phyloP scores from a whole-genome alignment of 352 stramenopile species.

The Phytophthora sojae region DNA sequence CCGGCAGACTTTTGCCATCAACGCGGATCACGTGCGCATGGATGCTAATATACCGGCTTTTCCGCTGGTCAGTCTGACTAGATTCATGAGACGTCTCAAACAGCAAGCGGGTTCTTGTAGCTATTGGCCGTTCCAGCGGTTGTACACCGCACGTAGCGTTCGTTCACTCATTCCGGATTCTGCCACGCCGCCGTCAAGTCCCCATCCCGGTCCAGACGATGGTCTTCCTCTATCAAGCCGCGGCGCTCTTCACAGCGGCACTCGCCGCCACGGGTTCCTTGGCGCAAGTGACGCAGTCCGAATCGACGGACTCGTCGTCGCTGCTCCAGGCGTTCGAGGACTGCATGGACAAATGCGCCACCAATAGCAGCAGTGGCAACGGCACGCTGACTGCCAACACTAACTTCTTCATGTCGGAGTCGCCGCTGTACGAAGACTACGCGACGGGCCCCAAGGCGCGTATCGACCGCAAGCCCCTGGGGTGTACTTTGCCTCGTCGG shows the following conservation, averaged over 20 bases:
- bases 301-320: constrained; percentile 19
- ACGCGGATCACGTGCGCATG: neutral
- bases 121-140: constrained; percentile 6
- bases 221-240: constrained; percentile 22
- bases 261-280: constrained; percentile 14
- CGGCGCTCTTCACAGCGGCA: constrained; percentile 25
- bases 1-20: neutral
- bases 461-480: constrained; percentile 51
- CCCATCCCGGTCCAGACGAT: constrained; percentile 14
- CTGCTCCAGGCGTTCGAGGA: constrained; percentile 38
- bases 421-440: constrained; percentile 50
- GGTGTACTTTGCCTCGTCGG: constrained; percentile 57
- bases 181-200: constrained; percentile 17
- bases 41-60: neutral
- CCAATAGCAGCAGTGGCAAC: constrained; percentile 21
- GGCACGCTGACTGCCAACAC: constrained; percentile 27
- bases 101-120: neutral
- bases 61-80: constrained; percentile 4
- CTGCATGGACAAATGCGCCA: constrained; percentile 32
- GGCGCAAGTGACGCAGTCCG: constrained; percentile 14
- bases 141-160: neutral
- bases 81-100: neutral
- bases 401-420: constrained; percentile 50
- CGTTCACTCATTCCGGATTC: constrained; percentile 39
- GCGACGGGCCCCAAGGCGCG: constrained; percentile 60